These are phyloP conservation scores for Blastocystis sp. DNA, from an alignment of 352 stramenopile genomes.

Conservation along the genomic window DNA sequence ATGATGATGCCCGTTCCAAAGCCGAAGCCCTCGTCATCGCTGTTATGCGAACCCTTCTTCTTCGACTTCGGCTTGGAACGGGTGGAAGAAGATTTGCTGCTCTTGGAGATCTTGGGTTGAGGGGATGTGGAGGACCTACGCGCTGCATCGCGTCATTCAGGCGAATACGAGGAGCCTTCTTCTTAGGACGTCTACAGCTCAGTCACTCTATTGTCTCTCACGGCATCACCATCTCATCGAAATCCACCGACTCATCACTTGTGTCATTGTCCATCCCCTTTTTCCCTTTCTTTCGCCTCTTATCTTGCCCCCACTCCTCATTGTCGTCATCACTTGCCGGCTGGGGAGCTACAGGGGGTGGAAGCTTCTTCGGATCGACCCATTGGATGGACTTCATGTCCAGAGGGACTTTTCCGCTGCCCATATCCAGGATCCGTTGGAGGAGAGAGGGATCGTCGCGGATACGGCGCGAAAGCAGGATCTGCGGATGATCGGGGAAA, in stretches of 20 bases:
- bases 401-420: not conserved
- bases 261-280: not conserved
- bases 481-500: not conserved
- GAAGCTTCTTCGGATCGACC: constrained; percentile 44
- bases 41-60: not conserved
- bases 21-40: not conserved
- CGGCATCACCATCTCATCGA: not conserved
- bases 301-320: constrained; percentile 23
- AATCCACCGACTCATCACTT: not conserved
- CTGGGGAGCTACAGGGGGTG: not conserved
- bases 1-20: not conserved
- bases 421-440: constrained; percentile 30
- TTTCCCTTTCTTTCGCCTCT: not conserved
- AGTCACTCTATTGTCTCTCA: not conserved
- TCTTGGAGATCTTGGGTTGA: not conserved
- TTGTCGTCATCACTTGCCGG: constrained; percentile 22
- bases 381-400: constrained; percentile 30
- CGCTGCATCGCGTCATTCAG: constrained; percentile 16
- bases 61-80: not conserved
- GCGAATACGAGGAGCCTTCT: constrained; percentile 4
- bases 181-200: not conserved
- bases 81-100: not conserved
- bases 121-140: not conserved
- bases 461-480: constrained; percentile 34
- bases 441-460: constrained; percentile 18